These are phyloP conservation scores for Dendrobium huoshanense DNA, from an alignment of 106 monocot genomes.

Conservation along the genomic window DNA sequence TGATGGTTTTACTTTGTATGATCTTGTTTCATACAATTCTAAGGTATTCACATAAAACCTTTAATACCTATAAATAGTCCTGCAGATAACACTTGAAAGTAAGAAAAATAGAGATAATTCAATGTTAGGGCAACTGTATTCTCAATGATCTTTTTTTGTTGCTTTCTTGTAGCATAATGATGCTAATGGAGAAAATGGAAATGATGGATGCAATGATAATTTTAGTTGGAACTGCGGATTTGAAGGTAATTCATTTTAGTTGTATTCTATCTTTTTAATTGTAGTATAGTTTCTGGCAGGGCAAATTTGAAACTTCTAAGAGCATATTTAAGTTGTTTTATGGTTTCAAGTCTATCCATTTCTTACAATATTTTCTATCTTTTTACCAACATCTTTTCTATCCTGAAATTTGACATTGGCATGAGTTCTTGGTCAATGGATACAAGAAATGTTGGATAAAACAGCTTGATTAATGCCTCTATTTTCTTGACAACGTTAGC, in stretches of 20 bases:
- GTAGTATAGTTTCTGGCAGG: neutral
- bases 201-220: slow-evolving; percentile 96
- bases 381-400: too few species aligned
- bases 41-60: slow-evolving; percentile 46
- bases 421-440: too few species aligned
- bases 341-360: neutral
- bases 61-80: neutral
- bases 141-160: neutral
- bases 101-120: neutral
- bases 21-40: slow-evolving; percentile 89
- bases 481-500: too few species aligned
- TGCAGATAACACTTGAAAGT: neutral
- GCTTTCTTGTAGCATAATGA: slow-evolving; percentile 65
- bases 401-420: too few species aligned
- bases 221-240: slow-evolving; percentile 98
- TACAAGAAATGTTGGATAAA: too few species aligned
- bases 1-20: slow-evolving; percentile 93
- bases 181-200: slow-evolving; percentile 88
- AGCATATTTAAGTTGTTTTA: neutral
- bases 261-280: neutral
- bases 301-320: neutral
- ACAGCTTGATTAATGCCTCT: too few species aligned
- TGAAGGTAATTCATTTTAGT: slow-evolving; percentile 60
- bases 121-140: neutral
- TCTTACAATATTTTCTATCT: neutral